phyloP scores from a whole-genome alignment of 2,329 filamentous ascomycete species.

The Diaporthe nobilis region DNA sequence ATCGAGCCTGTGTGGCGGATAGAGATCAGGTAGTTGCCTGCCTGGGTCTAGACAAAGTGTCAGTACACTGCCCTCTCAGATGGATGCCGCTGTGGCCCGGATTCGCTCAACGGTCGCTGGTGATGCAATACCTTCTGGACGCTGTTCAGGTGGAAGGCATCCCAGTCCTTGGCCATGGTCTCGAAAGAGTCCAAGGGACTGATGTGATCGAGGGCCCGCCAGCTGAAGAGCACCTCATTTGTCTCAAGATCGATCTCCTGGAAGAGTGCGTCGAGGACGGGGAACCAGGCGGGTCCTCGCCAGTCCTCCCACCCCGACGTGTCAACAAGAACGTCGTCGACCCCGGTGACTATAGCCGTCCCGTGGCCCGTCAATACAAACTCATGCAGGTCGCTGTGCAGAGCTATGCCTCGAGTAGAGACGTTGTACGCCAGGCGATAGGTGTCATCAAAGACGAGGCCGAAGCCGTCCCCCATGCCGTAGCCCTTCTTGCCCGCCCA shows the following conservation, averaged over 20 bases:
- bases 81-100: background rate
- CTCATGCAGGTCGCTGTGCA: slow-evolving; percentile 50
- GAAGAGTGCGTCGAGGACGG: slow-evolving; percentile 52
- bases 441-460: slow-evolving; percentile 42
- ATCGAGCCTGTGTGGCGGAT: slow-evolving; percentile 63
- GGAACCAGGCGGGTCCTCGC: slow-evolving; percentile 23
- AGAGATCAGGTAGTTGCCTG: slow-evolving; percentile 69
- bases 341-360: slow-evolving; percentile 57
- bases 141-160: slow-evolving; percentile 71
- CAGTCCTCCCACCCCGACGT: slow-evolving; percentile 46
- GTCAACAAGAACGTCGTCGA: slow-evolving; percentile 47
- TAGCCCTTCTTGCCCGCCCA: slow-evolving; percentile 43
- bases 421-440: slow-evolving; percentile 44
- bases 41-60: slow-evolving; percentile 34
- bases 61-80: background rate
- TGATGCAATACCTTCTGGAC: slow-evolving; percentile 53
- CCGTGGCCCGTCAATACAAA: slow-evolving; percentile 56
- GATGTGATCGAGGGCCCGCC: slow-evolving; percentile 54
- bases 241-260: slow-evolving; percentile 66
- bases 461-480: slow-evolving; percentile 43
- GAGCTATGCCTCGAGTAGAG: slow-evolving; percentile 37
- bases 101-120: background rate
- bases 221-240: slow-evolving; percentile 64
- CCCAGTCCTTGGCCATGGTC: slow-evolving; percentile 55
- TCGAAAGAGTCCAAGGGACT: slow-evolving; percentile 35